Conservation (phyloP, 805 yeast genomes). For the Lachancea sp. region DNA sequence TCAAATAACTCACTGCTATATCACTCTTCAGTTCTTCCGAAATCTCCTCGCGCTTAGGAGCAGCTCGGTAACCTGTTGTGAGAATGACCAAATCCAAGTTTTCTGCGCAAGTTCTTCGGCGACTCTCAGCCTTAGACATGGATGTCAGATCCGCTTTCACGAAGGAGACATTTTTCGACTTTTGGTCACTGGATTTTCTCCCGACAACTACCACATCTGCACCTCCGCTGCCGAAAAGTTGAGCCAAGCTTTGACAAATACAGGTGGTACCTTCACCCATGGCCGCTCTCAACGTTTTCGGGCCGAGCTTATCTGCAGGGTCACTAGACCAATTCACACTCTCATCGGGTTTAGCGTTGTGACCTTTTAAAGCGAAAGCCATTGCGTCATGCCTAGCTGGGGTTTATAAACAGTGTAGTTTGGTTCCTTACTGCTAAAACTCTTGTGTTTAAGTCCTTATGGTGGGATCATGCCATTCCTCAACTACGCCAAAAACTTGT, state of each 20-base stretch:
- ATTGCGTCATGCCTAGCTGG: no score
- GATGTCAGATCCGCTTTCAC: constrained; percentile 33
- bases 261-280: constrained; percentile 40
- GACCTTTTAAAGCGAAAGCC: background rate
- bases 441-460: no score
- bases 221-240: constrained; percentile 22
- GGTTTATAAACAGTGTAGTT: no score
- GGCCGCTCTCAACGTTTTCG: constrained; percentile 15
- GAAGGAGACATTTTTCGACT: constrained; percentile 23
- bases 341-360: background rate
- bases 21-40: constrained; percentile 35
- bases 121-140: constrained; percentile 22
- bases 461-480: no score
- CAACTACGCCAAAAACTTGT: no score
- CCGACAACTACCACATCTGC: constrained; percentile 34
- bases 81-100: constrained; percentile 29
- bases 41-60: constrained; percentile 29
- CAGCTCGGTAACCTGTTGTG: constrained; percentile 37
- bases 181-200: constrained; percentile 30
- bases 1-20: constrained; percentile 35
- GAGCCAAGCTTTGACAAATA: constrained; percentile 33
- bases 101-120: constrained; percentile 21
- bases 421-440: no score
- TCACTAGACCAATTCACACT: background rate
- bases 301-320: background rate